phyloP scores from a whole-genome alignment of 1,139 yeast genomes.

The Yamadazyma mexicana region DNA sequence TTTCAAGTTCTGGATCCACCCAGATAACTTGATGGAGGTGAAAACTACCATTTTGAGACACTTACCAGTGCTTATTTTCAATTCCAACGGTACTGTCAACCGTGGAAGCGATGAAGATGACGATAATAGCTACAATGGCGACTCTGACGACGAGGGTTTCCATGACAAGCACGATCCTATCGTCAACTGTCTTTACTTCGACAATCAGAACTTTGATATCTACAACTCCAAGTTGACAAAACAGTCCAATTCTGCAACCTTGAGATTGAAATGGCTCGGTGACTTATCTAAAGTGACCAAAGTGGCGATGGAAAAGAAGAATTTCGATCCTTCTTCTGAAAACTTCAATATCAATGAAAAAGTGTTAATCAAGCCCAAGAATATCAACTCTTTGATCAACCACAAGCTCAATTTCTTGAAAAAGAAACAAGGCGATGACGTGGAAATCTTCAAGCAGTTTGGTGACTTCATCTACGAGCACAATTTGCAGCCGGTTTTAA shows the following conservation, averaged over 20 bases:
- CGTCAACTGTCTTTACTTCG: conserved; percentile 85
- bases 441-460: conserved; percentile 55
- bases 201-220: conserved; percentile 76
- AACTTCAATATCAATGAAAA: conserved; percentile 58
- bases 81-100: conserved; percentile 37
- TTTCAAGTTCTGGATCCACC: conserved; percentile 93
- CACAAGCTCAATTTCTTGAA: conserved; percentile 32
- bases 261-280: conserved; percentile 92
- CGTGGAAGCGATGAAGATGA: conserved; percentile 40
- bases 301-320: conserved; percentile 77
- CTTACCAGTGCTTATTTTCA: conserved; percentile 85
- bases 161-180: conserved; percentile 61
- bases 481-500: conserved; percentile 77
- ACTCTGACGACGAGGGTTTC: conserved; percentile 14
- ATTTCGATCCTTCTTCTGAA: conserved; percentile 57
- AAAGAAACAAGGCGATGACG: conserved; percentile 23
- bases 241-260: conserved; percentile 67
- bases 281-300: conserved; percentile 74
- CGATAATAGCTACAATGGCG: conserved; percentile 31
- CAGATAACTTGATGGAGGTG: conserved; percentile 94
- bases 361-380: conserved; percentile 73
- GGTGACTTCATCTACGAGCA: conserved; percentile 64
- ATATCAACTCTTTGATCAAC: conserved; percentile 29
- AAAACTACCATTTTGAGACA: conserved; percentile 91
- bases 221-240: conserved; percentile 82